These are phyloP conservation scores for Aspergillus glaucus DNA, from an alignment of 2,329 filamentous ascomycete species.

Conservation along the genomic window DNA sequence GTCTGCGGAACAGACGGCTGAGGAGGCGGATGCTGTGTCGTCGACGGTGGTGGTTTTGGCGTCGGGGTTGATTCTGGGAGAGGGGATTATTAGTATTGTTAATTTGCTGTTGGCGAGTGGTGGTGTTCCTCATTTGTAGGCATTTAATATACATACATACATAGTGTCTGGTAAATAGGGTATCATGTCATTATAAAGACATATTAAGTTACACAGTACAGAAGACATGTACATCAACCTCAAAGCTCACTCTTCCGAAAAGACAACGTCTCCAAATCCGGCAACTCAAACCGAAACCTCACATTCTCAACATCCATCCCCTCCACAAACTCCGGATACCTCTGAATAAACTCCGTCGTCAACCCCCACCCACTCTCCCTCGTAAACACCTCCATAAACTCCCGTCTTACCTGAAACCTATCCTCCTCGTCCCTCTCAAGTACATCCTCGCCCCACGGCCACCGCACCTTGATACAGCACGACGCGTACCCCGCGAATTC, in stretches of 20 bases:
- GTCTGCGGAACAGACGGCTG: slow-evolving; percentile 37
- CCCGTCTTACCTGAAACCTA: slow-evolving; percentile 3
- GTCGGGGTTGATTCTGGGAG: slow-evolving; percentile 81
- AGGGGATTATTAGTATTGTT: slow-evolving; percentile 85
- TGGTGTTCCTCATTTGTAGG: slow-evolving; percentile 64
- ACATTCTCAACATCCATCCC: slow-evolving; percentile 6
- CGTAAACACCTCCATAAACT: slow-evolving; percentile 9
- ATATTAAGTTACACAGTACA: background rate
- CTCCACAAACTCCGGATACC: slow-evolving; percentile 5
- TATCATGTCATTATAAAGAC: background rate
- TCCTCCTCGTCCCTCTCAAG: slow-evolving; percentile 8
- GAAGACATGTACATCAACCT: no score
- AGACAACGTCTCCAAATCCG: background rate
- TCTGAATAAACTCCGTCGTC: slow-evolving; percentile 4
- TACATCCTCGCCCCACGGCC: slow-evolving; percentile 8
- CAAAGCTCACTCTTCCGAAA: no score
- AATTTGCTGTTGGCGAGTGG: slow-evolving; percentile 77
- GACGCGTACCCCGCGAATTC: slow-evolving; percentile 5
- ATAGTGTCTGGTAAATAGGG: background rate
- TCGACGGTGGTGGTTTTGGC: slow-evolving; percentile 83
- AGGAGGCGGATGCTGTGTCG: slow-evolving; percentile 30
- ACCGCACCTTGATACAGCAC: slow-evolving; percentile 9
- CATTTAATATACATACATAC: background rate
- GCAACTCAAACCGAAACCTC: background rate
- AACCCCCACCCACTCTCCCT: slow-evolving; percentile 6